Conservation (phyloP, 768 basidiomycete species). For the Fomitopsis serialis region DNA sequence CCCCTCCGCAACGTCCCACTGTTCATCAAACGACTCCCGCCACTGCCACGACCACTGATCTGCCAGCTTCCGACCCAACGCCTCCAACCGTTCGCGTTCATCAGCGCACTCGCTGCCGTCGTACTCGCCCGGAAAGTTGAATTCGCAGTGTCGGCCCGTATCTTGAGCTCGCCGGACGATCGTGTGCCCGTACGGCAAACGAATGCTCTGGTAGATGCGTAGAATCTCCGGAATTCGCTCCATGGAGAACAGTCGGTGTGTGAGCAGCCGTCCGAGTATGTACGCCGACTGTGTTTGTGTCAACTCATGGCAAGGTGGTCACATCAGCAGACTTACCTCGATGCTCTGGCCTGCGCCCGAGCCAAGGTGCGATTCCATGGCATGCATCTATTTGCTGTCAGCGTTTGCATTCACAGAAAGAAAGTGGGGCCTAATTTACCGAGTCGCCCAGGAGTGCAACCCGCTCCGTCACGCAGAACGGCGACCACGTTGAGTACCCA, state of each 20-base stretch:
- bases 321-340: slow-evolving; percentile 11
- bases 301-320: not conserved
- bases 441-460: slow-evolving; percentile 29
- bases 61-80: slow-evolving; percentile 5
- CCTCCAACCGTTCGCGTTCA: slow-evolving; percentile 3
- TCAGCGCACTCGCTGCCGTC: slow-evolving; percentile 1
- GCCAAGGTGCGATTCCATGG: slow-evolving; percentile 23
- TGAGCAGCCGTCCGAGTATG: slow-evolving; percentile 17
- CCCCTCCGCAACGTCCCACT: slow-evolving; percentile 10
- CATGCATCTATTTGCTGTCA: slow-evolving; percentile 15
- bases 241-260: slow-evolving; percentile 8
- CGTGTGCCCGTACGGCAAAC: slow-evolving; percentile 12
- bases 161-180: slow-evolving; percentile 10
- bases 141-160: slow-evolving; percentile 17
- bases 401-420: not conserved
- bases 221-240: slow-evolving; percentile 8
- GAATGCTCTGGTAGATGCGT: slow-evolving; percentile 17
- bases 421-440: slow-evolving; percentile 3
- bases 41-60: slow-evolving; percentile 15
- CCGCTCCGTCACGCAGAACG: slow-evolving; percentile 17
- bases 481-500: slow-evolving; percentile 24
- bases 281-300: slow-evolving; percentile 17
- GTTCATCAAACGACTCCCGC: slow-evolving; percentile 4
- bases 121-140: slow-evolving; percentile 10
- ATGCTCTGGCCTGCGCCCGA: slow-evolving; percentile 26